Percentiles rank a stretch among this genome's conserved stretches.
These are phyloP conservation scores for Phytophthora lateralis DNA, from an alignment of 352 stramenopile species.

Conservation along the genomic window DNA sequence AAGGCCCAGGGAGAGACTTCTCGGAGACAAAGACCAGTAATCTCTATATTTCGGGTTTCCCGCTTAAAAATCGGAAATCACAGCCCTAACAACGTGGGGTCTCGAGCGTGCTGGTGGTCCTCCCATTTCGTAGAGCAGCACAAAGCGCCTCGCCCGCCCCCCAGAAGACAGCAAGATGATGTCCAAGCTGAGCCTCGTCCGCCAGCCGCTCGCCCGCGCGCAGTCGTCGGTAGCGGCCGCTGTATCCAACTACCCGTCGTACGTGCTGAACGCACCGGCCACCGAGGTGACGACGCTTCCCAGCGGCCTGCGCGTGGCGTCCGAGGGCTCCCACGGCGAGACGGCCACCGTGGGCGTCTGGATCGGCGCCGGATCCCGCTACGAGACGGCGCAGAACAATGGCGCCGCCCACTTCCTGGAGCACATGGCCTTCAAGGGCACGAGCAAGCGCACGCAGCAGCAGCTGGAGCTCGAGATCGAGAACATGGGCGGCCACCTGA, in stretches of 20 bases:
- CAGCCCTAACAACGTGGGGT: conserved; percentile 30
- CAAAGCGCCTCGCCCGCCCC: not conserved
- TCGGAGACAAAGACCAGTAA: not conserved
- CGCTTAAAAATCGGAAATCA: conserved; percentile 21
- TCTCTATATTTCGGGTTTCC: conserved; percentile 22
- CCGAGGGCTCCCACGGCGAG: conserved; percentile 95
- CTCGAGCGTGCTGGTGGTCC: conserved; percentile 28
- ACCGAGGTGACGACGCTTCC: conserved; percentile 97
- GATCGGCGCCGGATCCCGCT: conserved; percentile 96
- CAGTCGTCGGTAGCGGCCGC: conserved; percentile 72
- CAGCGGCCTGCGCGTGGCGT: conserved; percentile 98
- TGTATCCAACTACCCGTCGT: conserved; percentile 84
- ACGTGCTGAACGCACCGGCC: conserved; percentile 92
- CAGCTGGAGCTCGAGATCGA: conserved; percentile 99
- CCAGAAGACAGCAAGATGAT: conserved; percentile 48
- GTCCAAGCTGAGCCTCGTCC: conserved; percentile 64
- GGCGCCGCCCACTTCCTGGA: conserved; percentile 99
- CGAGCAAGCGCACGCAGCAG: conserved; percentile 95
- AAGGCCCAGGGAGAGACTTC: not conserved
- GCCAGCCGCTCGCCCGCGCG: conserved; percentile 64
- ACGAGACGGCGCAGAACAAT: conserved; percentile 99
- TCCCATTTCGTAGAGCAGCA: conserved; percentile 43
- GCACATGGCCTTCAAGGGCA: conserved; percentile 99
- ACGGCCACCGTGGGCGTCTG: conserved; percentile 98
- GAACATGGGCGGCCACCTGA: conserved; percentile 99